phyloP scores from a whole-genome alignment of 2,329 filamentous ascomycete species.

The Ascocoryne sarcoides region DNA sequence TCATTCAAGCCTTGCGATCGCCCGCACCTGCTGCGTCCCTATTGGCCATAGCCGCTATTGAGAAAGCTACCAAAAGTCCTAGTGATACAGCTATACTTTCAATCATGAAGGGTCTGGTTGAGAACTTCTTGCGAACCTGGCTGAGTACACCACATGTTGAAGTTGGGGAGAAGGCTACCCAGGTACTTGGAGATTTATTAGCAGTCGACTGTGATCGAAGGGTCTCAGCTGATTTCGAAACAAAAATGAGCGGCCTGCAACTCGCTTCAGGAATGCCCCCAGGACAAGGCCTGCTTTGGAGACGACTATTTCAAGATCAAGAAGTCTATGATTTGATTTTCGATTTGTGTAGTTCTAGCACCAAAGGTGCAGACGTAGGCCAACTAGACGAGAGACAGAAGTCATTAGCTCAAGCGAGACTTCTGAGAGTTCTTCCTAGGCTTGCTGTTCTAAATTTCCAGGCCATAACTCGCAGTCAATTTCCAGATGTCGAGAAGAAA shows the following conservation, averaged over 20 bases:
- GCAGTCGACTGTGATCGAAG: slow-evolving; percentile 43
- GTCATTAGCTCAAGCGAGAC: slow-evolving; percentile 27
- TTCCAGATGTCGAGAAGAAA: slow-evolving; percentile 22
- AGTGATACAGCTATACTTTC: slow-evolving; percentile 43
- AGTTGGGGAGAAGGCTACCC: slow-evolving; percentile 45
- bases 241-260: slow-evolving; percentile 29
- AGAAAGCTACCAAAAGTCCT: slow-evolving; percentile 43
- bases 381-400: slow-evolving; percentile 26
- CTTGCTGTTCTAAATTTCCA: slow-evolving; percentile 24
- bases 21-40: slow-evolving; percentile 47
- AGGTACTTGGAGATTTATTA: slow-evolving; percentile 44
- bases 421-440: slow-evolving; percentile 26
- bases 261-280: slow-evolving; percentile 32
- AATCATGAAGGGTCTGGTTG: slow-evolving; percentile 39
- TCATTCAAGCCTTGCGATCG: slow-evolving; percentile 45
- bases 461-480: slow-evolving; percentile 20
- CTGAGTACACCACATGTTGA: slow-evolving; percentile 43
- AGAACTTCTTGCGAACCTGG: slow-evolving; percentile 43
- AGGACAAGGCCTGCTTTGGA: slow-evolving; percentile 47
- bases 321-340: slow-evolving; percentile 39
- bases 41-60: slow-evolving; percentile 46
- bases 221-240: slow-evolving; percentile 17
- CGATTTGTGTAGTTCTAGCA: slow-evolving; percentile 28
- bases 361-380: slow-evolving; percentile 12
- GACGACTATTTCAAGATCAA: slow-evolving; percentile 39